Base-by-base conservation (phyloP, 2,329 filamentous ascomycete species). In the Fusarium devonianum region DNA sequence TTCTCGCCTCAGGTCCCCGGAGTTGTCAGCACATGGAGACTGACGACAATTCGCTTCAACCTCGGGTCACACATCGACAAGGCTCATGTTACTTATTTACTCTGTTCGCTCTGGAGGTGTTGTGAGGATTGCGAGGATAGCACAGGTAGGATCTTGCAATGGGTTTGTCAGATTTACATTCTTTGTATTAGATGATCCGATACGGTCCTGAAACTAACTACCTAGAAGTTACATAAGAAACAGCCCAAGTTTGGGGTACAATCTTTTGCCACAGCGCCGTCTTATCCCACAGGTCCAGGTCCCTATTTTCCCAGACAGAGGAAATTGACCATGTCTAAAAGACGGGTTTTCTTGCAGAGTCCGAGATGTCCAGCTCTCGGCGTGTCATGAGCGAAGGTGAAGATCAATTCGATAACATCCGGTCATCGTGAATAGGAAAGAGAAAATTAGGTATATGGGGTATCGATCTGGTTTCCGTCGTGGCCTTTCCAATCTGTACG, bases 351-450 rank as follows among this genome's bases (percentile, higher is more conserved):
- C 29, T 54, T 43, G n/a, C 21, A 37, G 10, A 36, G 30, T 57
- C 42, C 48, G 56, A 59, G 51, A 57, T 53, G 37, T 33, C 56
- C 56, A 60, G 56, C 56, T 59, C 56, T 52, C 48, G 37, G 34
- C 10, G 25, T 29, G 34, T 13, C 9, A 33, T 42, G 11, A 36
- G 37, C 13, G 22, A 23, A 19, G 14, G 30, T 10, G 49, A 47
- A 44, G n/a, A 11, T 37, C 36, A 45, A 21, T 14, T 22, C 40
- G 10, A 32, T 26, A 29, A 34, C 17, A 45, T 60, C 39, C 56
- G 10, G 42, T 34, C 32, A 49, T 60, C 47, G 47, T 57, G 57
- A 53, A 28, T 17, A 41, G 23, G 30, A 16, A 53, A 28, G 13
- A 41, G 23, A 33, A 16, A 18, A 57, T 57, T 60, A 60, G 17